Percentiles rank a stretch among this genome's conserved stretches.
phyloP scores from a whole-genome alignment of 2,329 filamentous ascomycete species.

The Clonostachys rhizophaga region DNA sequence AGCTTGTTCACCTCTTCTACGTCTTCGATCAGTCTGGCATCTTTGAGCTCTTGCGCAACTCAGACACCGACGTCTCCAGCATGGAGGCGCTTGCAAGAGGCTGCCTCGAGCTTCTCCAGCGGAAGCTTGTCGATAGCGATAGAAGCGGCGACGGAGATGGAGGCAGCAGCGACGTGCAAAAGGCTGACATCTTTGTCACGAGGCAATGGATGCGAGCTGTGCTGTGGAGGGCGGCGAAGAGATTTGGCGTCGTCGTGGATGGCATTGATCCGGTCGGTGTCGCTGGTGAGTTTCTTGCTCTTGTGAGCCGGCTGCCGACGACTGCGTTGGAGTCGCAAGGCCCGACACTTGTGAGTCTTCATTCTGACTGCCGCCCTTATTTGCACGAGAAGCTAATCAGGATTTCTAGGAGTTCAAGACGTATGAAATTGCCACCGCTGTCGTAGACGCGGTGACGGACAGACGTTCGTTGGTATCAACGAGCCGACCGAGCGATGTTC shows the following conservation, averaged over 20 bases:
- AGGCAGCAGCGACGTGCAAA: conserved; percentile 35
- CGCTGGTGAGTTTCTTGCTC: conserved; percentile 36
- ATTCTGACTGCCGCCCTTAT: conserved; percentile 5
- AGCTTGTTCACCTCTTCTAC: conserved; percentile 43
- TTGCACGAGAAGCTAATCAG: conserved; percentile 5
- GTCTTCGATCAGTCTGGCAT: conserved; percentile 43
- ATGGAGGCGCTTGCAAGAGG: conserved; percentile 19
- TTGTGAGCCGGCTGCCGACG: conserved; percentile 35
- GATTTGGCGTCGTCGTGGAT: conserved; percentile 20
- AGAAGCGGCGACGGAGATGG: conserved; percentile 16
- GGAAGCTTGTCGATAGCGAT: conserved; percentile 24
- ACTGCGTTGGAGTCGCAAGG: conserved; percentile 44
- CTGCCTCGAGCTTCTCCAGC: conserved; percentile 32
- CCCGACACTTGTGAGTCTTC: conserved; percentile 23
- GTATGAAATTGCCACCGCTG: conserved; percentile 38
- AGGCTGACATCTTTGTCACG: conserved; percentile 42
- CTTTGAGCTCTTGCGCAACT: conserved; percentile 37
- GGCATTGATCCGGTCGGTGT: conserved; percentile 33
- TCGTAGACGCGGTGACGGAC: conserved; percentile 28
- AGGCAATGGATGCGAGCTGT: conserved; percentile 46
- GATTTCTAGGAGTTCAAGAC: conserved; percentile 30
- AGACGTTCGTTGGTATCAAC: no score
- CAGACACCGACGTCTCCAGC: conserved; percentile 20
- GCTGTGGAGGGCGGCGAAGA: conserved; percentile 34
- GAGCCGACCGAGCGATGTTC: conserved; percentile 20